Evolutionary conservation across 208 protist species (phyloP).

Genomic region (Leishmania tropica): DNA sequence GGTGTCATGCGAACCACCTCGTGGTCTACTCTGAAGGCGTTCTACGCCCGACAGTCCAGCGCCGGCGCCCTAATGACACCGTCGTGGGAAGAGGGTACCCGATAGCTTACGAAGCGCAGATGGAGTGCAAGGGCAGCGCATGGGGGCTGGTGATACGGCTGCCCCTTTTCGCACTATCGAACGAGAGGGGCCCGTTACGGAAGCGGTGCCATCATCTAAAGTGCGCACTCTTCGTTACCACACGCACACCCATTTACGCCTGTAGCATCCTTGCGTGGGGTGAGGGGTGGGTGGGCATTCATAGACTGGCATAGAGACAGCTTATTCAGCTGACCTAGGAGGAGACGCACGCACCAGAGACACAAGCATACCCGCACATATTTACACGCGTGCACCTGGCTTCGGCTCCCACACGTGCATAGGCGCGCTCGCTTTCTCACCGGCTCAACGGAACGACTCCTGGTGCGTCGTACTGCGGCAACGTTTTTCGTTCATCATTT

Average conservation of each 20-base stretch:
- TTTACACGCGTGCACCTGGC: background rate
- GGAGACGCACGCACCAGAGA: background rate
- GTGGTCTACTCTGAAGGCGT: conserved; percentile 17
- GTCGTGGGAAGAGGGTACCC: background rate
- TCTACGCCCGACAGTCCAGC: conserved; percentile 16
- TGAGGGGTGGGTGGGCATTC: background rate
- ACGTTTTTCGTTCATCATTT: background rate
- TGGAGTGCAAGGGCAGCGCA: background rate
- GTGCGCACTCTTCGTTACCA: background rate
- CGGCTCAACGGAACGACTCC: background rate
- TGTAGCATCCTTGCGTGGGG: background rate
- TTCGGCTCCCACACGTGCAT: background rate
- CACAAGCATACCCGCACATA: background rate
- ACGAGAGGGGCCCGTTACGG: background rate
- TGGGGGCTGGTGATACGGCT: background rate
- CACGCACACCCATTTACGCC: background rate
- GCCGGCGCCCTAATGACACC: conserved; percentile 11
- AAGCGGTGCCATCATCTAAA: background rate
- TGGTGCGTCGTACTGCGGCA: background rate
- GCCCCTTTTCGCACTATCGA: background rate
- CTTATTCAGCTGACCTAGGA: background rate
- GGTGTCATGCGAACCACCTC: conserved; percentile 16
- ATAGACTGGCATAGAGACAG: background rate
- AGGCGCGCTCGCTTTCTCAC: background rate
- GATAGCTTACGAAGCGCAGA: background rate